These are phyloP conservation scores for Paramecium caudatum DNA, from an alignment of 73 alveolate species.

Conservation along the genomic window DNA sequence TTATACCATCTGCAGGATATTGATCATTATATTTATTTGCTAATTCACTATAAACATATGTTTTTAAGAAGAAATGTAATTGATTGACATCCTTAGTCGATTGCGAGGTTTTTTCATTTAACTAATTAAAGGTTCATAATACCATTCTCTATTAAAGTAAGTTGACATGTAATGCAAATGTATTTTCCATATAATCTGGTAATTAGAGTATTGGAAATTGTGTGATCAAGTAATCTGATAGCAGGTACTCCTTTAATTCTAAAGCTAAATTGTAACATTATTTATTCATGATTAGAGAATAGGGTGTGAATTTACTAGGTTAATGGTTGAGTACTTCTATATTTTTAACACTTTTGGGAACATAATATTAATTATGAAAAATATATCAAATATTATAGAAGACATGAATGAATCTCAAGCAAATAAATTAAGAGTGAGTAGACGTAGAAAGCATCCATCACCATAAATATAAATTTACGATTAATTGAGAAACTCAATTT, in stretches of 20 bases:
- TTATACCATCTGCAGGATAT: conserved; percentile 52
- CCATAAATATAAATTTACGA: conserved; percentile 11
- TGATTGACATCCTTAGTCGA: neutral
- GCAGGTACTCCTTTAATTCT: conserved; percentile 30
- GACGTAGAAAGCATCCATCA: conserved; percentile 21
- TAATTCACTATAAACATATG: conserved; percentile 29
- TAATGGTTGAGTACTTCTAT: neutral
- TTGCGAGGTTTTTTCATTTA: neutral
- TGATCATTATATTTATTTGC: conserved; percentile 52
- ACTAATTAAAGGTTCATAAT: neutral
- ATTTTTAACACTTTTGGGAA: conserved; percentile 20
- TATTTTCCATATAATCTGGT: conserved; percentile 60
- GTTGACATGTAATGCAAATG: neutral
- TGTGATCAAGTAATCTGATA: conserved; percentile 1
- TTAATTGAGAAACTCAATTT: neutral
- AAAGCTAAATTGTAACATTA: conserved; percentile 18
- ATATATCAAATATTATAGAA: conserved; percentile 7
- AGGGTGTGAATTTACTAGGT: neutral
- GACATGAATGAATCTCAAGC: conserved; percentile 17
- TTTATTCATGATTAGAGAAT: conserved; percentile 20
- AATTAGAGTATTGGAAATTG: conserved; percentile 25
- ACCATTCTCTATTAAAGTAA: neutral
- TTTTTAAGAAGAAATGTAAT: neutral
- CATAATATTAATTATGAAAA: conserved; percentile 47
- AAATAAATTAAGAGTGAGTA: conserved; percentile 13